phyloP scores from a whole-genome alignment of 2,329 filamentous ascomycete species.

The Metarhizium rileyi region DNA sequence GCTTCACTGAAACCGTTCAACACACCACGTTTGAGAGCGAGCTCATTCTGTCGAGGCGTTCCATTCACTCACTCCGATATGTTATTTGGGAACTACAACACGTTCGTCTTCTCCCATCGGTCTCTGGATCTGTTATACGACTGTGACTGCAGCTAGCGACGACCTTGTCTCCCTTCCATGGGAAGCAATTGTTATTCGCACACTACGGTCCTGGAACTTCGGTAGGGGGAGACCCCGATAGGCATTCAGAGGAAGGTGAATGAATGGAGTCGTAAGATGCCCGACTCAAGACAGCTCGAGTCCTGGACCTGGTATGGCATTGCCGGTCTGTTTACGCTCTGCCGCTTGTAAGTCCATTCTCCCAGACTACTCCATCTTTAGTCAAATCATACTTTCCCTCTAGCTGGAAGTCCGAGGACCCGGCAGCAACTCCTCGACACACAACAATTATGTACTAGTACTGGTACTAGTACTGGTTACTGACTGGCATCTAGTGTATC shows the following conservation, averaged over 20 bases:
- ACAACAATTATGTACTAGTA: no score
- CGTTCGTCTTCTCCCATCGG: not conserved
- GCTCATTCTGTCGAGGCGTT: not conserved
- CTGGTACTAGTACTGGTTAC: not conserved
- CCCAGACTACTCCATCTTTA: not conserved
- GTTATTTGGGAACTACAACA: not conserved
- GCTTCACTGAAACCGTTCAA: not conserved
- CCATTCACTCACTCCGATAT: not conserved
- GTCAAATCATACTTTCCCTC: not conserved
- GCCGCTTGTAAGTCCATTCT: not conserved
- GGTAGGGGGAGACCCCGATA: not conserved
- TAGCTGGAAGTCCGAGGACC: no score
- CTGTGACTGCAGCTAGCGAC: not conserved
- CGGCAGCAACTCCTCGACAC: no score
- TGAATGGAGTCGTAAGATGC: not conserved
- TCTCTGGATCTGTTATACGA: no score
- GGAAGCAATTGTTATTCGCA: not conserved
- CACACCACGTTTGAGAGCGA: not conserved
- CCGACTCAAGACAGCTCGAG: not conserved
- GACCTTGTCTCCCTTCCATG: not conserved
- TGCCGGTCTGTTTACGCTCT: conserved; percentile 3
- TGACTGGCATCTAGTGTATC: not conserved
- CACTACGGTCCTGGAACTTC: not conserved
- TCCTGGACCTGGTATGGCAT: conserved; percentile 6
- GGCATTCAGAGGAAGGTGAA: not conserved